Evolutionary conservation across 2,329 filamentous ascomycete genomes (phyloP), one percentile per base, ranked within the genome.

Genomic region (Cordyceps fumosorosea): DNA sequence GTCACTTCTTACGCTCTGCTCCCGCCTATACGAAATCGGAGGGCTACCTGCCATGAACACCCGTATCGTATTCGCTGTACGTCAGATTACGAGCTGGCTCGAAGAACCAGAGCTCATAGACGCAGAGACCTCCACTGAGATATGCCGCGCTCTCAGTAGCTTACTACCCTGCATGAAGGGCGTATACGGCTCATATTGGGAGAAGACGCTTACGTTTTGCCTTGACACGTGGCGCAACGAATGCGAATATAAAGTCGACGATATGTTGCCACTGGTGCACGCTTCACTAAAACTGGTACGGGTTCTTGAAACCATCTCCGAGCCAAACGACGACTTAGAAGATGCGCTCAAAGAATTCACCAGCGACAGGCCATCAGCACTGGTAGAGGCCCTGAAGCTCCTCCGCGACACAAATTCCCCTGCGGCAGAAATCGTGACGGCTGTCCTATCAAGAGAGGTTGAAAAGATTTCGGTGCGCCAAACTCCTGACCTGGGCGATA

Each of bases 101-200:
- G 82, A 87, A 16, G 78, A 79, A 0, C 71, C 77, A 0, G 75
- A 80, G 18, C 73, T 75, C 1, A 64, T 84, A 1, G 74, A 78
- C 24, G 69, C 74, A n/a, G 72, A 74, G 60, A 65, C 84, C n/a
- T 71, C 77, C 64, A 71, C 80, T 34, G 76, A 84, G 75, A 74
- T 81, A 65, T 83, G 85, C 70, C 76, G 86, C 68, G 80, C 79
- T 64, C 69, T 91, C 59, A 76, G 83, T 2, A 75, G 78, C 3
- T 76, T 96, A 3, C 74, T 97, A 0, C 90, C 90, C 2, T 83
- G 83, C 47, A 88, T 97, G 67, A 84, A 85, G 63, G 89, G 92
- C 53, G 86, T 96, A 1, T 97, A 96, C 68, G 95, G 93, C 0
- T 85, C 89, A 0, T 90, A 96, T 70, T 99, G 95, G 95, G 83